These are phyloP conservation scores for Starmerella vitae DNA, from an alignment of 805 yeast genomes.

Conservation along the genomic window DNA sequence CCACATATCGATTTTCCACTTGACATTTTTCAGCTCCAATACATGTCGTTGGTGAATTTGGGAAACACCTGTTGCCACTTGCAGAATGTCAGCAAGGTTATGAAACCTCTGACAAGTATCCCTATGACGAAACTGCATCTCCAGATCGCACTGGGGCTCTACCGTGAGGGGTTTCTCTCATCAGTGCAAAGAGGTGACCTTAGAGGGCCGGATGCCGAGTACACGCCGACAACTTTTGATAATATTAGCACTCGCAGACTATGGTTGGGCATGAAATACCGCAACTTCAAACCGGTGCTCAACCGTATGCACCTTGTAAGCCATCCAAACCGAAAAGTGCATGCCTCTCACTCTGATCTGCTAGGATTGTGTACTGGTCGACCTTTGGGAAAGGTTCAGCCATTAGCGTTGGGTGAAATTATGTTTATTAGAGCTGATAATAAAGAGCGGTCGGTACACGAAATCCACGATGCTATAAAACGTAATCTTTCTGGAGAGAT, in stretches of 20 bases:
- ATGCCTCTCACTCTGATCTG: conserved; percentile 49
- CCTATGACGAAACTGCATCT: conserved; percentile 76
- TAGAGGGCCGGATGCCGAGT: conserved; percentile 58
- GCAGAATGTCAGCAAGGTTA: conserved; percentile 72
- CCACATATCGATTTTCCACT: too few relatives aligned
- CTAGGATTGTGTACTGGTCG: conserved; percentile 63
- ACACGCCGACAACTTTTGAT: conserved; percentile 62
- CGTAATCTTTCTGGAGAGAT: conserved; percentile 62
- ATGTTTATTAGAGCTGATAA: conserved; percentile 46
- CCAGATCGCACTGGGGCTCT: conserved; percentile 68
- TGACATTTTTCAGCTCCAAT: neutral
- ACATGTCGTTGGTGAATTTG: conserved; percentile 77
- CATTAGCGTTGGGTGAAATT: conserved; percentile 80
- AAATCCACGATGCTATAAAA: conserved; percentile 74
- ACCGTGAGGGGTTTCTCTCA: conserved; percentile 80
- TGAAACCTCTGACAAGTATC: conserved; percentile 57
- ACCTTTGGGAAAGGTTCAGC: conserved; percentile 58
- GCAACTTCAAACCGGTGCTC: conserved; percentile 65
- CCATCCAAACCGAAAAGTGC: conserved; percentile 70
- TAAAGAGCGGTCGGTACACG: conserved; percentile 43
- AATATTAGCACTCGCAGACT: conserved; percentile 73
- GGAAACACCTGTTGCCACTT: conserved; percentile 79
- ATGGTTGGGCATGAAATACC: conserved; percentile 86
- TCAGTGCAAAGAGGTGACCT: conserved; percentile 75
- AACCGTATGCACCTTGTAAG: conserved; percentile 58